Base-by-base conservation (phyloP, 2,329 filamentous ascomycete species). In the Didymella glomerata region DNA sequence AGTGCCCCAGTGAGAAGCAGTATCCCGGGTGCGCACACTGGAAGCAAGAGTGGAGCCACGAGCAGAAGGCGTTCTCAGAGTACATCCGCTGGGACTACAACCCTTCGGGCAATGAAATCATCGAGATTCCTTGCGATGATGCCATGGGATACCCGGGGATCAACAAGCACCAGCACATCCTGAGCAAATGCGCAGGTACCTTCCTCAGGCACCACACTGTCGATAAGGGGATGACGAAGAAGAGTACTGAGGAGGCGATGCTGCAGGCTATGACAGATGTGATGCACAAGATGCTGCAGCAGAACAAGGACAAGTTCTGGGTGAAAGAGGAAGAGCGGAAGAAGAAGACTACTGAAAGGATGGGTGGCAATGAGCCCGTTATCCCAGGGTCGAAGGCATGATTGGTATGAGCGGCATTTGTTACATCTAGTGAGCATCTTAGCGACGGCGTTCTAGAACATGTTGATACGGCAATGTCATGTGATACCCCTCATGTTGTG, bases 11-110 rank as follows among this genome's bases (percentile, higher is more conserved):
- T 1, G 70, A 71, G 42, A 51, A 27, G 25, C 61, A 66, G 9
- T 75, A 73, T 44, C 57, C 63, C 2, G 67, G 66, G 0, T 77
- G 75, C 61, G 66, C 51, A 0, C 25, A 49, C 2, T 77, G 74
- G 71, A 70, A 68, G 50, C 32, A 65, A 16, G 48, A 63, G 2
- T 75, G 69, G 69, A 68, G 67, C 38, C 72, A 74, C 36, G 75
- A 77, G 60, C 74, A 77, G 62, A 63, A 64, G 5, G 75, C 75
- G 0, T 76, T 77, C 44, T 67, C 65, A 0, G 72, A 76, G 53
- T 75, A 71, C 44, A 70, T 77, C 7, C 67, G 75, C 3, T 74
- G 75, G 57, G 72, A 75, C 40, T 75, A 72, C 49, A 68, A 69
- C 47, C 66, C 64, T 2, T 47, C 60, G 10, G 60, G 57, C 22